phyloP scores from a whole-genome alignment of 2,329 filamentous ascomycete species.

The Lachnellula suecica region DNA sequence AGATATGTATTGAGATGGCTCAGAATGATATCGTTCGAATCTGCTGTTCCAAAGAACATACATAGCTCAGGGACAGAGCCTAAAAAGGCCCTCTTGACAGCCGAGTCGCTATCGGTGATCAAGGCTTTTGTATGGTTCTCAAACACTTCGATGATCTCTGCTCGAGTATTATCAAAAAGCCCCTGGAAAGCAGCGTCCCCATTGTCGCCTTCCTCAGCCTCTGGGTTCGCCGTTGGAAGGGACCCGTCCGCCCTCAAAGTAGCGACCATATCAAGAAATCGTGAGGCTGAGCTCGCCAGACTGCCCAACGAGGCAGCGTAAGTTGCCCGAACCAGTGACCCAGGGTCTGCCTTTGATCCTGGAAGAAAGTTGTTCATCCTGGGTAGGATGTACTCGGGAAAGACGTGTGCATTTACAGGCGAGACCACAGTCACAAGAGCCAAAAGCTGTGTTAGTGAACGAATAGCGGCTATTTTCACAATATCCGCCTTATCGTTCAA shows the following conservation, averaged over 20 bases:
- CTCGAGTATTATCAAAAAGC: slow-evolving; percentile 83
- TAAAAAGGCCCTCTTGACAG: slow-evolving; percentile 87
- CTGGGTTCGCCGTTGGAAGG: slow-evolving; percentile 73
- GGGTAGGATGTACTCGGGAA: slow-evolving; percentile 67
- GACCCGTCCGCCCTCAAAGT: slow-evolving; percentile 82
- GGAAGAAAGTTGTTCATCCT: slow-evolving; percentile 60
- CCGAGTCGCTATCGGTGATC: slow-evolving; percentile 80
- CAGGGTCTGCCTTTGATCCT: slow-evolving; percentile 54
- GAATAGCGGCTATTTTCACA: slow-evolving; percentile 81
- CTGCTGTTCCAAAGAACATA: slow-evolving; percentile 89
- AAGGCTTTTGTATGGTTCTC: slow-evolving; percentile 87
- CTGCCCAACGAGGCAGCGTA: slow-evolving; percentile 92
- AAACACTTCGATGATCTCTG: slow-evolving; percentile 79
- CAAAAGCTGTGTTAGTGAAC: slow-evolving; percentile 84
- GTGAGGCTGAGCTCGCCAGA: slow-evolving; percentile 79
- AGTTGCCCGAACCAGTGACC: slow-evolving; percentile 76
- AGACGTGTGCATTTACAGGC: slow-evolving; percentile 67
- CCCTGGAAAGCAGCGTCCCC: slow-evolving; percentile 73
- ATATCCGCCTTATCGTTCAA: slow-evolving; percentile 80
- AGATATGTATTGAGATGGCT: slow-evolving; percentile 96
- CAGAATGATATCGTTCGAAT: slow-evolving; percentile 92
- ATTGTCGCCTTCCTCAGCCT: slow-evolving; percentile 70
- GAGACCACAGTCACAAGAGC: slow-evolving; percentile 88
- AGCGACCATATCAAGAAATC: slow-evolving; percentile 88
- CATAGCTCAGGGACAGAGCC: slow-evolving; percentile 90